Percentiles rank a stretch among this genome's conserved stretches.
These are phyloP conservation scores for Septoria petroselini DNA, from an alignment of 2,329 filamentous ascomycete genomes.

Conservation along the genomic window DNA sequence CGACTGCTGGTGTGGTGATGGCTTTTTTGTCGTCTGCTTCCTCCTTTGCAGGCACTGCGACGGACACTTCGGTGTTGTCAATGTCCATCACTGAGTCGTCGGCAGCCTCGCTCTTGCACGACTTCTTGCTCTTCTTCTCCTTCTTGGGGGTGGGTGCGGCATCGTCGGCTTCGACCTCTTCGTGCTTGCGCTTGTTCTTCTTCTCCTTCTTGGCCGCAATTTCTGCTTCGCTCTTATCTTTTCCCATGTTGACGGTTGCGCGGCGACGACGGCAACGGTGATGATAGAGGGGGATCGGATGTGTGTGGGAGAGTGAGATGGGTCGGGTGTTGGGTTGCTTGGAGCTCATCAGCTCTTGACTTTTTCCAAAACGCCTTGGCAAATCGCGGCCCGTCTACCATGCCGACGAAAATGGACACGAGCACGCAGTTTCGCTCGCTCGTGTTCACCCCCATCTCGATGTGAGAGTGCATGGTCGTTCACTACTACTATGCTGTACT, in stretches of 20 bases:
- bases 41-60: conserved; percentile 37
- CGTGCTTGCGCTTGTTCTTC: conserved; percentile 40
- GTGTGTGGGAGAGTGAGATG: no score
- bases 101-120: conserved; percentile 56
- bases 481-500: no score
- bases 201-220: conserved; percentile 36
- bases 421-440: no score
- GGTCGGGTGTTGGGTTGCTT: no score
- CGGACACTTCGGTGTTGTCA: conserved; percentile 30
- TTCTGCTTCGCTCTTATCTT: conserved; percentile 41
- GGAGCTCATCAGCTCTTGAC: no score
- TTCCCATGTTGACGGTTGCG: conserved; percentile 34
- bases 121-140: conserved; percentile 58
- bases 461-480: no score
- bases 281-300: no score
- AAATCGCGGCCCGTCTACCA: no score
- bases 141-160: conserved; percentile 35
- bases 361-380: no score
- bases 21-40: conserved; percentile 43
- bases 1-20: conserved; percentile 41
- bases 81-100: conserved; percentile 31
- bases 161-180: conserved; percentile 24
- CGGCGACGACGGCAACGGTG: background rate
- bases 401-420: no score
- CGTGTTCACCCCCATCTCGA: no score